Percentiles rank a stretch among this genome's conserved stretches.
These are phyloP conservation scores for Hordeum marinum DNA, from an alignment of 176 grass and related monocot species.

Conservation along the genomic window DNA sequence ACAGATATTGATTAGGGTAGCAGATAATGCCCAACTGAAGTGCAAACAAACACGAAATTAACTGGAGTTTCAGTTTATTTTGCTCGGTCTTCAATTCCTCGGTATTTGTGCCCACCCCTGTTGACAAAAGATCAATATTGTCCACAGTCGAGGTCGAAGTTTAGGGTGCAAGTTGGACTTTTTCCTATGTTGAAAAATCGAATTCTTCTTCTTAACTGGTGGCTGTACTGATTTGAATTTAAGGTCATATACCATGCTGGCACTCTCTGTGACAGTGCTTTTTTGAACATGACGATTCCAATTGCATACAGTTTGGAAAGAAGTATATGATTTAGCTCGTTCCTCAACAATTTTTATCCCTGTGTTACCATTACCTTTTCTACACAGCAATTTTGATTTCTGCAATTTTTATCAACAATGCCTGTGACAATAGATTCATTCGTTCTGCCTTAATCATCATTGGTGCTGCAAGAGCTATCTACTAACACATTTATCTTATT, in stretches of 20 bases:
- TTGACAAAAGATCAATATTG: no score
- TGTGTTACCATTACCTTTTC: background rate
- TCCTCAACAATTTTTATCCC: no score
- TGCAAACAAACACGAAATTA: no score
- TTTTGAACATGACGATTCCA: background rate
- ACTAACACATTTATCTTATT: constrained; percentile 26
- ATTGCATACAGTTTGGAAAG: background rate
- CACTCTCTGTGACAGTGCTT: background rate
- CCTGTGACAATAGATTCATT: constrained; percentile 6
- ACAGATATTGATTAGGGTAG: no score
- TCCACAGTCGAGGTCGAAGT: background rate
- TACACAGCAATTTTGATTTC: background rate
- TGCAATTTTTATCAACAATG: constrained; percentile 4
- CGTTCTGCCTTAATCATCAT: background rate
- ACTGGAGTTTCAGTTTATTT: no score
- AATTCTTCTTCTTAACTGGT: background rate
- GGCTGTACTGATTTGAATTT: background rate
- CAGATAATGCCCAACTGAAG: no score
- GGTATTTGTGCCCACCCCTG: no score
- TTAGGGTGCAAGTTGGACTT: background rate
- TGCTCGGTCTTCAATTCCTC: no score
- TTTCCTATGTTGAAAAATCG: background rate
- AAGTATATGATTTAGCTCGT: background rate
- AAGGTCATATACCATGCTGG: background rate
- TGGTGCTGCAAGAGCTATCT: background rate